Evolutionary conservation across 176 grass and related monocot genomes (phyloP).

Genomic region (Pharus latifolius): DNA sequence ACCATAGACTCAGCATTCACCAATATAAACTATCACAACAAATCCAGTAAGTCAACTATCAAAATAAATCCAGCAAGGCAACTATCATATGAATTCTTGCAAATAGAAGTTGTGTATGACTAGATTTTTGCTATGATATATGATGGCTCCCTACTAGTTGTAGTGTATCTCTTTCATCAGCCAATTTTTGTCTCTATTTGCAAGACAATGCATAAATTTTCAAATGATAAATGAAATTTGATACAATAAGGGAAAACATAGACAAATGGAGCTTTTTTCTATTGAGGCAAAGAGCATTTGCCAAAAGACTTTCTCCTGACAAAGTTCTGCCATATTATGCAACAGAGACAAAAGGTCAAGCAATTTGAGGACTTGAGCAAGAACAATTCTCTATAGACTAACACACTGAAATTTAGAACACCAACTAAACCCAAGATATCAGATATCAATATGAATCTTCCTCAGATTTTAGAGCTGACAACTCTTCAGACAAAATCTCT

Average conservation of each 20-base stretch:
- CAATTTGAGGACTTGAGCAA: not conserved
- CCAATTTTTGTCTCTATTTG: not conserved
- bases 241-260: not conserved
- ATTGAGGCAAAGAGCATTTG: conserved; percentile 3
- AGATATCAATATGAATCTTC: not conserved
- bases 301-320: not conserved
- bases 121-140: not conserved
- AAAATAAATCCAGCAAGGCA: not conserved
- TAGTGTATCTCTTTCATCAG: not conserved
- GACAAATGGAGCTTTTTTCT: not conserved
- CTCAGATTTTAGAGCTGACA: not conserved
- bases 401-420: not conserved
- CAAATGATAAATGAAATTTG: not conserved
- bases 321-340: not conserved
- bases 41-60: conserved; percentile 5
- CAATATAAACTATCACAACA: not conserved
- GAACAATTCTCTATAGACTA: not conserved
- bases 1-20: not conserved
- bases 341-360: not conserved
- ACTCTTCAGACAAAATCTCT: no score
- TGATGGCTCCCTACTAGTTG: not conserved
- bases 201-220: not conserved
- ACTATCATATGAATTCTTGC: conserved; percentile 4
- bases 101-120: not conserved
- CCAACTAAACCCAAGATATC: not conserved